Evolutionary conservation across 805 yeast genomes (phyloP), one percentile per base, ranked within the genome.

Genomic region (Starmerella roubikii): DNA sequence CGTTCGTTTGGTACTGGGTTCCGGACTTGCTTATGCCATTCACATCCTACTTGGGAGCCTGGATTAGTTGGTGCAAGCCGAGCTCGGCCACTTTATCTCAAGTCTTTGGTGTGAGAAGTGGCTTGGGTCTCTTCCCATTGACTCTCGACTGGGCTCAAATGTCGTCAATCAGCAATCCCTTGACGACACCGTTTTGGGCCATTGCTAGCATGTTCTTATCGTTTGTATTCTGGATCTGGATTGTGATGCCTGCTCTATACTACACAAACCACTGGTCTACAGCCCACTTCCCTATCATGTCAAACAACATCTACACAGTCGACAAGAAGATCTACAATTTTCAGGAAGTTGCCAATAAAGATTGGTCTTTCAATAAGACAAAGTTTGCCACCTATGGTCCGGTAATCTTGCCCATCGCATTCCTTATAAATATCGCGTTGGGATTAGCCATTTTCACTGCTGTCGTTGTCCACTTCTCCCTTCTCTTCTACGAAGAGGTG

Each of bases 141-240:
- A 71, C 79, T n/a, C 74, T 78, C 50, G 83, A 78, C 57, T 78
- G 83, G 82, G 69, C 69, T 48, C 76, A 74, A 52, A 62, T 76
- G 31, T 68, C 76, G 9, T 69, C 76, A 65, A 34, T 41, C 23
- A 41, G 34, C 24, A 68, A 57, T 19, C 82, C 84, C 11, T 62
- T 77, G 54, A 65, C 74, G 39, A 76, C 80, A 9, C 83, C 83
- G 19, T 60, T 67, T 25, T 61, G 62, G 45, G 65, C 69, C 4
- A 53, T 62, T 27, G 54, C 57, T 19, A 63, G 62, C 36, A 67
- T 71, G 31, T 55, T 68, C 20, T 59, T 69, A 18, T 64, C 72
- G 21, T 58, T 69, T 29, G 41, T 72, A 29, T 70, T 68, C 52
- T 73, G 76, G 73, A 60, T 72, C 42, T 70, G 19, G 36, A 28